Evolutionary conservation across 331 rosid genomes (phyloP), one percentile per base, ranked within the genome.

Genomic region (Cydonia oblonga): DNA sequence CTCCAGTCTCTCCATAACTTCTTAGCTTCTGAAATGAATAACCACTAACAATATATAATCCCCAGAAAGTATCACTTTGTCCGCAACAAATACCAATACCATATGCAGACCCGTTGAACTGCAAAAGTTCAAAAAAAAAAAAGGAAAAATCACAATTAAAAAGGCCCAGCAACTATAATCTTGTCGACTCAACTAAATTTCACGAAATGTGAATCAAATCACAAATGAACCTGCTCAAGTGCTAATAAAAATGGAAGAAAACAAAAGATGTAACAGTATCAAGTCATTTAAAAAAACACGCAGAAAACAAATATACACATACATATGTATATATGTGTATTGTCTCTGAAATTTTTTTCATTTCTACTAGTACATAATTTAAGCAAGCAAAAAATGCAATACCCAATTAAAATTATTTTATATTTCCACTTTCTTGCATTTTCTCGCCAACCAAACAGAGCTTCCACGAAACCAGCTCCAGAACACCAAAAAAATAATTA

Each of bases 1-100:
- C 3, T 28, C 29, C 29, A 28, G 29, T 28, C 29, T 40, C 78
- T 79, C 90, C 84, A 76, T 56, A n/a, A 58, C 42, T 75, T n/a
- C 68, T 25, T 35, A 38, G 72, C 19, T 26, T 73, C 53, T 63
- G 28, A 26, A 26, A 26, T 26, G 28, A 26, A 26, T 26, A 26
- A 26, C 28, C 28, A 26, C 28, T 3, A 26, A 26, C 28, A 49
- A 49, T 9, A 40, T 40, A 40, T 9, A 40, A 40, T 40, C 46
- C 13, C 11, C 46, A 40, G 46, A 40, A 40, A 13, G 13, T 40
- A 40, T 8, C 13, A 13, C 11, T 13, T 40, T 40, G 46, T 2
- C 46, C 46, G 13, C 46, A 40, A 40, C 14, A 40, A 40, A 40
- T 8, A 40, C 46, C 46, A 40, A 40, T 40, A 40, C n/a, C n/a